These are phyloP conservation scores for Cercospora sp. DNA, from an alignment of 2,329 filamentous ascomycete genomes.

Conservation along the genomic window DNA sequence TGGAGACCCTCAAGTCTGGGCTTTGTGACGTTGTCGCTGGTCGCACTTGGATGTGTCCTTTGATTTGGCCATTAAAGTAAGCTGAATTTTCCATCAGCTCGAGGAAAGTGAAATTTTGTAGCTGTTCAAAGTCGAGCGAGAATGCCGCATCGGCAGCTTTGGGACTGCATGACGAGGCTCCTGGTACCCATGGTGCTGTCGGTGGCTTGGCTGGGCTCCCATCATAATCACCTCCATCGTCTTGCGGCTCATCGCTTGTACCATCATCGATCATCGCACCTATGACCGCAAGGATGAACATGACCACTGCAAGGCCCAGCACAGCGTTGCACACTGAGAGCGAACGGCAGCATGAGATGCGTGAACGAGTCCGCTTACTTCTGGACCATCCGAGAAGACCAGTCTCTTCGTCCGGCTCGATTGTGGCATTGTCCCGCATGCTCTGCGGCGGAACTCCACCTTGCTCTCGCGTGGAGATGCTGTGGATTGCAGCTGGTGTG, in stretches of 20 bases:
- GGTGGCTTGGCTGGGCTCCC: conserved; percentile 1
- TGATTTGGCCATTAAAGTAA: conserved; percentile 32
- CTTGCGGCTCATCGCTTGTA: background rate
- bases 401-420: conserved; percentile 18
- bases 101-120: conserved; percentile 31
- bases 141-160: conserved; percentile 14
- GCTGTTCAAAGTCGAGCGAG: conserved; percentile 21
- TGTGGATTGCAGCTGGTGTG: background rate
- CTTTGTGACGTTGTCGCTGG: conserved; percentile 40
- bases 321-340: conserved; percentile 22
- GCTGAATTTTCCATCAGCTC: conserved; percentile 33
- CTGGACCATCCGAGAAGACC: conserved; percentile 16
- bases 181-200: conserved; percentile 1
- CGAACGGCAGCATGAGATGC: conserved; percentile 9
- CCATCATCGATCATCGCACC: background rate
- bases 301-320: conserved; percentile 17
- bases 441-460: conserved; percentile 15
- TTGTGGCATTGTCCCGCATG: conserved; percentile 23
- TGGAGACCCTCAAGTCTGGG: conserved; percentile 39
- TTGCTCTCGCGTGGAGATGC: conserved; percentile 24
- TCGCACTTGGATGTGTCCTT: conserved; percentile 44
- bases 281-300: background rate
- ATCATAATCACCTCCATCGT: conserved; percentile 1
- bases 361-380: background rate
- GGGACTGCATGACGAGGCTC: conserved; percentile 20